Evolutionary conservation across 169 alveolate genomes (phyloP).

Genomic region (Theileria orientalis): DNA sequence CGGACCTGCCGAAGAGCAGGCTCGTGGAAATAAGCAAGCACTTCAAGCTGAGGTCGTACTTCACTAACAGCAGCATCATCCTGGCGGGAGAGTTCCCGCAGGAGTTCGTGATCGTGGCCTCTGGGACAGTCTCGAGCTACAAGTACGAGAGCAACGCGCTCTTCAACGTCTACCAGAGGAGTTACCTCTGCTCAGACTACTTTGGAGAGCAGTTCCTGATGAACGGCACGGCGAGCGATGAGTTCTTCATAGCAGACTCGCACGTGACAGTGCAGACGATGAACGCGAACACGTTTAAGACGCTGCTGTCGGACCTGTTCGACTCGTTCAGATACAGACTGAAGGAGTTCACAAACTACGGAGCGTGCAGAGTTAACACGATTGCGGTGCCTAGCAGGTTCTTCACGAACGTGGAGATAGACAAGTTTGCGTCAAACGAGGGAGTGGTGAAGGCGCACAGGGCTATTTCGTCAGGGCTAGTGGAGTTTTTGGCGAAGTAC

Average conservation of each 20-base stretch:
- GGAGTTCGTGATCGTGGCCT: conserved; percentile 66
- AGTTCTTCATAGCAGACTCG: conserved; percentile 68
- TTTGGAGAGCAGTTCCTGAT: conserved; percentile 74
- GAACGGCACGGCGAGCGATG: conserved; percentile 48
- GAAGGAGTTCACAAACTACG: background rate
- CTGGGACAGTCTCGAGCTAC: conserved; percentile 76
- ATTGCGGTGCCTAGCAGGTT: background rate
- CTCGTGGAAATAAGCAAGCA: conserved; percentile 16
- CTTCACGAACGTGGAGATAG: background rate
- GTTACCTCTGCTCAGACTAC: conserved; percentile 61
- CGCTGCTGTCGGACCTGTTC: conserved; percentile 36
- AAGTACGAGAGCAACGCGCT: conserved; percentile 62
- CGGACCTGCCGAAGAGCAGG: conserved; percentile 45
- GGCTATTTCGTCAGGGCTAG: background rate
- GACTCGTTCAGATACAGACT: conserved; percentile 31
- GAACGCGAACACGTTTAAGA: conserved; percentile 13
- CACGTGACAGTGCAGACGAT: conserved; percentile 70
- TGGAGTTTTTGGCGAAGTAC: conserved; percentile 18
- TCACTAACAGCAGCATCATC: conserved; percentile 69
- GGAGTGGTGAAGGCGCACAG: background rate
- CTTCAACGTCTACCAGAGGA: conserved; percentile 46
- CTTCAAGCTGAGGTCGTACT: conserved; percentile 51
- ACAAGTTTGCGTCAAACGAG: background rate
- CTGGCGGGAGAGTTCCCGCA: conserved; percentile 75
- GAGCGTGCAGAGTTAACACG: background rate